These are phyloP conservation scores for Dimargaris verticillata DNA, from an alignment of 192 early-diverging fungal genomes.

Conservation along the genomic window DNA sequence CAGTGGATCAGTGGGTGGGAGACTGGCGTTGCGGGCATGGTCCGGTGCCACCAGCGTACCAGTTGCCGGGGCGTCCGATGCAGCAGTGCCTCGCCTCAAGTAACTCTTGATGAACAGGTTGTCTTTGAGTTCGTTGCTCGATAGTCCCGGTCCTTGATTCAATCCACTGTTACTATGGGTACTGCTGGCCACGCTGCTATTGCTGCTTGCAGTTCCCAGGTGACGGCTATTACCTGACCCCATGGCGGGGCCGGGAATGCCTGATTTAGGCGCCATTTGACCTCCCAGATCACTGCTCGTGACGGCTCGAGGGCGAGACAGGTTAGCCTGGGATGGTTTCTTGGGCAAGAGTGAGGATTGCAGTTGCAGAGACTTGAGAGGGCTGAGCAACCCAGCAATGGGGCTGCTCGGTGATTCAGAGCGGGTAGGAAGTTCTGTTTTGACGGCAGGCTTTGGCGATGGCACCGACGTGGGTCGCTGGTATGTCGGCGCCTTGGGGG, in stretches of 20 bases:
- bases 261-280: not conserved
- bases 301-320: not conserved
- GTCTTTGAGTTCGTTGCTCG: constrained; percentile 28
- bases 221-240: not conserved
- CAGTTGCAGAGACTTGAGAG: too few relatives aligned
- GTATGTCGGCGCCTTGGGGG: too few relatives aligned
- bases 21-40: too few relatives aligned
- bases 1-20: not conserved
- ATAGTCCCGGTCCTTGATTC: not conserved
- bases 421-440: too few relatives aligned
- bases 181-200: not conserved
- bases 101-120: constrained; percentile 31
- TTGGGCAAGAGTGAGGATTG: not conserved
- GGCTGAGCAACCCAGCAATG: too few relatives aligned
- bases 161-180: too few relatives aligned
- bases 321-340: constrained; percentile 15
- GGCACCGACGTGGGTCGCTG: too few relatives aligned
- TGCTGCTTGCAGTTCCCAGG: not conserved
- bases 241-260: too few relatives aligned
- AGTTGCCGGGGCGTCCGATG: not conserved
- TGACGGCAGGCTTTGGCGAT: too few relatives aligned
- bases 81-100: constrained; percentile 24
- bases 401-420: too few relatives aligned
- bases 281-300: too few relatives aligned
- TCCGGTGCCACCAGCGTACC: too few relatives aligned